phyloP scores from a whole-genome alignment of 805 yeast genomes.

The Pichia membranifaciens region DNA sequence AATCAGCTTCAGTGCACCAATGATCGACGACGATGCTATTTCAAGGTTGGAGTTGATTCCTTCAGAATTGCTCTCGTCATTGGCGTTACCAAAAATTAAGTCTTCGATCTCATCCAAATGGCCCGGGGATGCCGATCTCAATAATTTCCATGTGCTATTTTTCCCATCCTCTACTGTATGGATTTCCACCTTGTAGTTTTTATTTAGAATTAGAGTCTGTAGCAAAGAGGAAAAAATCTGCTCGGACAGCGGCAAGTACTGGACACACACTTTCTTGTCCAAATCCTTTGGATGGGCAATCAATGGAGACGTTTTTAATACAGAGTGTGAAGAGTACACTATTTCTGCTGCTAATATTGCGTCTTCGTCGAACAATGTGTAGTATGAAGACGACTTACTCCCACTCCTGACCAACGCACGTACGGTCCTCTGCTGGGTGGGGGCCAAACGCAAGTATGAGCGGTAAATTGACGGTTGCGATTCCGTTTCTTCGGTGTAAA shows the following conservation, averaged over 20 bases:
- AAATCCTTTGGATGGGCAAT: conserved; percentile 33
- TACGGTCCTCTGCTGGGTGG: conserved; percentile 45
- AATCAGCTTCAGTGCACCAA: conserved; percentile 45
- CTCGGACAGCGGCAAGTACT: conserved; percentile 71
- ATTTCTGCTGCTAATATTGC: conserved; percentile 78
- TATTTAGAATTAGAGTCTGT: conserved; percentile 59
- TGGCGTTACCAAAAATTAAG: conserved; percentile 34
- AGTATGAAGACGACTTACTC: conserved; percentile 71
- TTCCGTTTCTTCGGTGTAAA: conserved; percentile 10
- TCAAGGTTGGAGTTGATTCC: conserved; percentile 24
- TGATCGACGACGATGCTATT: conserved; percentile 34
- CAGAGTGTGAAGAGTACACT: conserved; percentile 79
- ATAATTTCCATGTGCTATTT: conserved; percentile 55
- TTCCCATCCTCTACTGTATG: conserved; percentile 31
- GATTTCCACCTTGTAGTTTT: conserved; percentile 73
- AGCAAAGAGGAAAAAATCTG: conserved; percentile 65
- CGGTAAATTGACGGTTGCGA: conserved; percentile 12
- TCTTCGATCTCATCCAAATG: conserved; percentile 76
- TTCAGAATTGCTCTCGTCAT: conserved; percentile 29
- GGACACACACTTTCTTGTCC: conserved; percentile 34
- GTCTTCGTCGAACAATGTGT: conserved; percentile 65
- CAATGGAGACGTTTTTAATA: conserved; percentile 45
- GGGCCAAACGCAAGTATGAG: conserved; percentile 40
- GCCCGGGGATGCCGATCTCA: conserved; percentile 79
- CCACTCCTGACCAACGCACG: conserved; percentile 46